These are phyloP conservation scores for Saccharomycopsis vini DNA, from an alignment of 805 yeast species.

Conservation along the genomic window DNA sequence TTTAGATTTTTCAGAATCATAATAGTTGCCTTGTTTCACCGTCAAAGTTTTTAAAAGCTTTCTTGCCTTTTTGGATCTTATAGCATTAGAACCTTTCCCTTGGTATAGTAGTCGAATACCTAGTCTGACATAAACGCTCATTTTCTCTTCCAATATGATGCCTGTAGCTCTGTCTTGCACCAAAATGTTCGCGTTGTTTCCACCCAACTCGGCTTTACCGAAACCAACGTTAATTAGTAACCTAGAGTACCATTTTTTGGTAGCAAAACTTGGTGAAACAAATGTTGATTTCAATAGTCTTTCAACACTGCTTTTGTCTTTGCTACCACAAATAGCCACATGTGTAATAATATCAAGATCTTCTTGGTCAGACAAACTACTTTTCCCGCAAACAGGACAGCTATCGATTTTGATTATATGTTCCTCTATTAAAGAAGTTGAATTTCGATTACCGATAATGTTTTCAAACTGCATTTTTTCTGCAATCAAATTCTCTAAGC, in stretches of 20 bases:
- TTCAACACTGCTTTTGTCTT: slow-evolving; percentile 64
- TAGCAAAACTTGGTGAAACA: slow-evolving; percentile 74
- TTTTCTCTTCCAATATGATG: slow-evolving; percentile 82
- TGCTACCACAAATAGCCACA: slow-evolving; percentile 75
- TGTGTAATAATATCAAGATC: slow-evolving; percentile 75
- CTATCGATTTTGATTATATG: slow-evolving; percentile 47
- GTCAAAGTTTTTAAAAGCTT: slow-evolving; percentile 57
- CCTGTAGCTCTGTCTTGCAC: slow-evolving; percentile 92
- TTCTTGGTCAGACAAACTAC: slow-evolving; percentile 42
- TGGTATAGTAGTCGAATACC: slow-evolving; percentile 81
- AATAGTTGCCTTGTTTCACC: slow-evolving; percentile 74
- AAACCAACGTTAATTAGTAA: slow-evolving; percentile 75
- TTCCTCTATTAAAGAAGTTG: neutral
- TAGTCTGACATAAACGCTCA: slow-evolving; percentile 77
- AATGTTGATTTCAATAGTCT: slow-evolving; percentile 56
- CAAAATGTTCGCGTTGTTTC: slow-evolving; percentile 85
- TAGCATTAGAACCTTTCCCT: slow-evolving; percentile 61
- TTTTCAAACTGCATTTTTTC: too few species aligned
- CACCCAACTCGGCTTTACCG: slow-evolving; percentile 80
- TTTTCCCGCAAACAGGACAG: slow-evolving; percentile 75
- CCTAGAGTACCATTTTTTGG: slow-evolving; percentile 83
- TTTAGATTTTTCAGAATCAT: slow-evolving; percentile 61
- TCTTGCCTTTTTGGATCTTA: slow-evolving; percentile 49
- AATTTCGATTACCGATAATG: too few species aligned
- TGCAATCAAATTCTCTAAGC: slow-evolving; percentile 31